phyloP scores from a whole-genome alignment of 768 basidiomycete species.

The Boletus sensibilis region DNA sequence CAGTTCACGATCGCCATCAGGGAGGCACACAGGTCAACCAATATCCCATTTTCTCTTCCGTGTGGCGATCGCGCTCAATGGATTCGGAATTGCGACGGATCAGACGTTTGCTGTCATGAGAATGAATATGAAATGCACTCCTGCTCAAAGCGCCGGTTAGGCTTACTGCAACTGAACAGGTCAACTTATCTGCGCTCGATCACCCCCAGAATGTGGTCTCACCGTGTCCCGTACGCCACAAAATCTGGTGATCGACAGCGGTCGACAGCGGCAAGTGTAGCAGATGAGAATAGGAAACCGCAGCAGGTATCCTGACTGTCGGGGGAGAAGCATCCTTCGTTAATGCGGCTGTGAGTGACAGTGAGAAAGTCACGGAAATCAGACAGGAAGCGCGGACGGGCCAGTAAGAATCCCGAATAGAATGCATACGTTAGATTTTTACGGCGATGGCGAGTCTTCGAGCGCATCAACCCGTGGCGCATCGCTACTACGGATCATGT shows the following conservation, averaged over 20 bases:
- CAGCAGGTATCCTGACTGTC: neutral
- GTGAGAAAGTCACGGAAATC: neutral
- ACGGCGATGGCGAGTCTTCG: neutral
- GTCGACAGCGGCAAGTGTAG: neutral
- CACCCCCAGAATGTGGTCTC: too few species aligned
- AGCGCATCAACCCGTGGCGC: slow-evolving; percentile 12
- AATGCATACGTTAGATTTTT: neutral
- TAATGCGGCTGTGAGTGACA: neutral
- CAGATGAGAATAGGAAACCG: neutral
- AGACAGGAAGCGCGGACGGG: neutral
- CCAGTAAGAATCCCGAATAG: neutral
- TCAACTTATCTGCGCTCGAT: neutral
- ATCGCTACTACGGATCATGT: slow-evolving; percentile 10
- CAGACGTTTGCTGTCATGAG: neutral
- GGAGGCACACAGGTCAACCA: neutral
- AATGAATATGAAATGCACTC: neutral
- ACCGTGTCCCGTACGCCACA: too few species aligned
- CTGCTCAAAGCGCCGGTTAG: neutral
- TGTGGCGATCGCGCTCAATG: neutral
- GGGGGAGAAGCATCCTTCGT: neutral
- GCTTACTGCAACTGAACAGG: neutral
- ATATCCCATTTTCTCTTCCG: neutral
- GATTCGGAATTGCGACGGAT: neutral
- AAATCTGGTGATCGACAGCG: neutral
- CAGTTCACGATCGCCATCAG: neutral